A percentile compares a stretch with the other conserved stretches of the same genome.
These are phyloP conservation scores for Xerocomellus dryophilus DNA, from an alignment of 768 basidiomycete species.

Conservation along the genomic window DNA sequence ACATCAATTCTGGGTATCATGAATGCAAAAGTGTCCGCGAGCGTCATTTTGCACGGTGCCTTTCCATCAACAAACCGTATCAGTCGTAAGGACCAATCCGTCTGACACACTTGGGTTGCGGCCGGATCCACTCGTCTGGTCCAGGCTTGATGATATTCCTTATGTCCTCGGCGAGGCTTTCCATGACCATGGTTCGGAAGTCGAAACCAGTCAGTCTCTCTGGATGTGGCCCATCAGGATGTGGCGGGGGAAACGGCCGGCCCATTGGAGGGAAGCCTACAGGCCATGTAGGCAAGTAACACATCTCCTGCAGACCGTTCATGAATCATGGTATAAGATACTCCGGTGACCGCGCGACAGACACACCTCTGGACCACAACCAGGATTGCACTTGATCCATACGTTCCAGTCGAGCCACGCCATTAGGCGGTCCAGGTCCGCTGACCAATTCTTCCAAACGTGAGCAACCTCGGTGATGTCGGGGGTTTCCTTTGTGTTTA, in stretches of 20 bases:
- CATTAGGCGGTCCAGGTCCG: slow-evolving; percentile 38
- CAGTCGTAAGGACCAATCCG: slow-evolving; percentile 4
- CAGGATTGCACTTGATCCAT: slow-evolving; percentile 48
- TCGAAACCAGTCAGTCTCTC: background rate
- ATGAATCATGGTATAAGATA: background rate
- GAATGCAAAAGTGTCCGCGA: background rate
- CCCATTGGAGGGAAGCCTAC: slow-evolving; percentile 5
- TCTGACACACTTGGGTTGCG: slow-evolving; percentile 22
- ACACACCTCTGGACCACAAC: slow-evolving; percentile 45
- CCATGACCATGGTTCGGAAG: background rate
- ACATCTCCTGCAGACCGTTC: slow-evolving; percentile 19
- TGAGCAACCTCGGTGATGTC: slow-evolving; percentile 1
- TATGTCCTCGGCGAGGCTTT: background rate
- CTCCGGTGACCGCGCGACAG: background rate
- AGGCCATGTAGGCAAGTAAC: slow-evolving; percentile 29
- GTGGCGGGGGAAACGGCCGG: background rate
- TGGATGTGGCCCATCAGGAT: background rate
- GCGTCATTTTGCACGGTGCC: background rate
- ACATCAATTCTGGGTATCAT: background rate
- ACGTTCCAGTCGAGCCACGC: slow-evolving; percentile 52
- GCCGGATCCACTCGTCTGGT: slow-evolving; percentile 19
- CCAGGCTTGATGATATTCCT: background rate
- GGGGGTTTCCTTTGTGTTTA: slow-evolving; percentile 1
- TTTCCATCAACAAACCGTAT: background rate
- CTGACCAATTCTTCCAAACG: slow-evolving; percentile 34